Conservation (phyloP, 2,329 filamentous ascomycete genomes). For the Botrytis pseudocinerea region DNA sequence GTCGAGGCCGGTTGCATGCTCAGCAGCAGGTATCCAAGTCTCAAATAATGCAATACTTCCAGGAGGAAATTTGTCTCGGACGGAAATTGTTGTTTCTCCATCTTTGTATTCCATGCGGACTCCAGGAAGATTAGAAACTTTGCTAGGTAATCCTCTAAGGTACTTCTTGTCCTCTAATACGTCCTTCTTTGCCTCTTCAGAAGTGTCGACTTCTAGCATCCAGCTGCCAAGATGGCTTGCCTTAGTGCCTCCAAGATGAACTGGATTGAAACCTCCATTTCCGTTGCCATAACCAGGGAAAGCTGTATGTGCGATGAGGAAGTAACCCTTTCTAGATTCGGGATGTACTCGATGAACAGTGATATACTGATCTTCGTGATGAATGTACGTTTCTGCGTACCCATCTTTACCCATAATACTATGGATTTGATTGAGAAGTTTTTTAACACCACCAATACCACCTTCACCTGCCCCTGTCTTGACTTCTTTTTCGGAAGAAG, state of each 20-base stretch:
- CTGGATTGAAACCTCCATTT: slow-evolving; percentile 76
- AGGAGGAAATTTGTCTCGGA: slow-evolving; percentile 82
- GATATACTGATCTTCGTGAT: slow-evolving; percentile 94
- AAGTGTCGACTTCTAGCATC: slow-evolving; percentile 86
- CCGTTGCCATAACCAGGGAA: slow-evolving; percentile 88
- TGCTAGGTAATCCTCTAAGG: slow-evolving; percentile 81
- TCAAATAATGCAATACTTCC: slow-evolving; percentile 95
- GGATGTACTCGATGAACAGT: slow-evolving; percentile 96
- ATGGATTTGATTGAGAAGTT: slow-evolving; percentile 91
- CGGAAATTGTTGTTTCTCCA: slow-evolving; percentile 74
- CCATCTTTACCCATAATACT: slow-evolving; percentile 92
- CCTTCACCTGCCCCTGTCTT: slow-evolving; percentile 70
- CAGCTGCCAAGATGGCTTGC: slow-evolving; percentile 86
- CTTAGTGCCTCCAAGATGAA: slow-evolving; percentile 79
- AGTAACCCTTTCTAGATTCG: slow-evolving; percentile 87
- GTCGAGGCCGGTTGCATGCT: slow-evolving; percentile 81
- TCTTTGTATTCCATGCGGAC: slow-evolving; percentile 71
- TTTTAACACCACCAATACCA: slow-evolving; percentile 89
- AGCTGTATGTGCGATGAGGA: slow-evolving; percentile 92
- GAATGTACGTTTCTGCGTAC: slow-evolving; percentile 93
- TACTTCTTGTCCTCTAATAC: slow-evolving; percentile 68
- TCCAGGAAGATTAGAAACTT: slow-evolving; percentile 71
- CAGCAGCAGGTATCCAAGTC: slow-evolving; percentile 88
- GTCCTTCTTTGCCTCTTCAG: slow-evolving; percentile 64
- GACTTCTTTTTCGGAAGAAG: slow-evolving; percentile 65